Percentiles rank a stretch among this genome's conserved stretches.
Conservation (phyloP, 1,284 basidiomycete species). For the Papiliotrema nemorosa region DNA sequence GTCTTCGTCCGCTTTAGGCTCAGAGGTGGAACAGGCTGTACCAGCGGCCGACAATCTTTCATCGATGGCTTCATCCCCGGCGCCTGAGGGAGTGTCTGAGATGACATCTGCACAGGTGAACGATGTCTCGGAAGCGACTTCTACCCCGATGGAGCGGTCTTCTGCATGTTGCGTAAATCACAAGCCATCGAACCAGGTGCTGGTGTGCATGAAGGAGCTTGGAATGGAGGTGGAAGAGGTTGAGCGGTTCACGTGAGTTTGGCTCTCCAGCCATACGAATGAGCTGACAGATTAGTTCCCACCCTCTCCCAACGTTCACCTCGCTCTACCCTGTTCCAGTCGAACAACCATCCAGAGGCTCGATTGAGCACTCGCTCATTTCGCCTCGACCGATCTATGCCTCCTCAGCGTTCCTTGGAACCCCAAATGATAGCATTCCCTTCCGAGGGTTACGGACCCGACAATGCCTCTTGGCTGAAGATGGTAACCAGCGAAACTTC, state of each 20-base stretch:
- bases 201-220: conserved; percentile 20
- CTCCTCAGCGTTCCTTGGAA: conserved; percentile 3
- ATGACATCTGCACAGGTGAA: conserved; percentile 1
- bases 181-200: background rate
- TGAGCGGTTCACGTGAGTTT: conserved; percentile 35
- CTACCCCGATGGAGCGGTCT: conserved; percentile 16
- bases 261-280: background rate
- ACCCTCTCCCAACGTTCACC: conserved; percentile 16
- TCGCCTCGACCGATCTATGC: conserved; percentile 22
- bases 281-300: conserved; percentile 20
- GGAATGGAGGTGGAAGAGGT: conserved; percentile 47
- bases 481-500: conserved; percentile 39
- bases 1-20: background rate
- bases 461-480: conserved; percentile 31
- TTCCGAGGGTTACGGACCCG: conserved; percentile 17
- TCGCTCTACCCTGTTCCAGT: conserved; percentile 30
- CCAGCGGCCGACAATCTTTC: background rate
- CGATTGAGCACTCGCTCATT: conserved; percentile 23
- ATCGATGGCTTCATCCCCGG: too few relatives aligned
- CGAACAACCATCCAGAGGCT: conserved; percentile 29
- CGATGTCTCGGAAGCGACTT: background rate
- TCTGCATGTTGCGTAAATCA: background rate
- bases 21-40: background rate
- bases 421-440: background rate
- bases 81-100: background rate